Evolutionary conservation across 2,329 filamentous ascomycete genomes (phyloP).

Genomic region (Leptosphaerulina australis): DNA sequence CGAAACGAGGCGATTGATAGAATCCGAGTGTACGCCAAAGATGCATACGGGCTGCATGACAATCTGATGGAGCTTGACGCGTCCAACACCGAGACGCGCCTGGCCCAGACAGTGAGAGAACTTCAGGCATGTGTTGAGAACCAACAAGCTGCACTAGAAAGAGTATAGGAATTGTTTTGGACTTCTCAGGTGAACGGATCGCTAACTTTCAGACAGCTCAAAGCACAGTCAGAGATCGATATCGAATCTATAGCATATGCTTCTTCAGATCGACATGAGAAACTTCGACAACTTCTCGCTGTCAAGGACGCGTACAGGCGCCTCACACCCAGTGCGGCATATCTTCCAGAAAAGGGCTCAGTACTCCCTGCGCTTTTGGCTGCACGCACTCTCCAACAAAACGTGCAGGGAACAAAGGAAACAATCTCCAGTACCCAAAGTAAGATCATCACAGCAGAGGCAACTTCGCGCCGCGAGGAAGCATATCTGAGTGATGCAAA

Average conservation of each 20-base stretch:
- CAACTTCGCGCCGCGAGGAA: constrained; percentile 54
- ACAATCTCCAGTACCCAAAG: constrained; percentile 58
- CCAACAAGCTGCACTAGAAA: constrained; percentile 56
- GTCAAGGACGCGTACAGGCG: constrained; percentile 71
- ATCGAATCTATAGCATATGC: constrained; percentile 39
- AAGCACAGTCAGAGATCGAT: constrained; percentile 35
- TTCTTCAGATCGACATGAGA: constrained; percentile 43
- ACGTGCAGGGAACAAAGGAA: constrained; percentile 67
- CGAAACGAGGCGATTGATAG: constrained; percentile 24
- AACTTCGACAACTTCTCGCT: constrained; percentile 54
- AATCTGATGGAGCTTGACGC: constrained; percentile 47
- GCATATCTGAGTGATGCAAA: constrained; percentile 56
- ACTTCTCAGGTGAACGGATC: background rate
- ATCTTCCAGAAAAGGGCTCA: constrained; percentile 70
- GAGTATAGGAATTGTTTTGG: constrained; percentile 41
- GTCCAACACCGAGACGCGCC: constrained; percentile 57
- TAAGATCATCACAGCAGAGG: constrained; percentile 48
- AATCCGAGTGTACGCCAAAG: constrained; percentile 40
- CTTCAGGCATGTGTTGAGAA: constrained; percentile 62
- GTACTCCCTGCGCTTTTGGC: constrained; percentile 74
- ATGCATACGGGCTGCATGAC: constrained; percentile 31
- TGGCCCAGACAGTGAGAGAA: constrained; percentile 71
- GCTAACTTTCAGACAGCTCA: constrained; percentile 52
- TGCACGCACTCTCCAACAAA: constrained; percentile 68
- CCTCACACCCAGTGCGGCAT: constrained; percentile 66